A percentile compares a stretch with the other conserved stretches of the same genome.
These are phyloP conservation scores for Symbiodinium natans DNA, from an alignment of 73 alveolate species.

Conservation along the genomic window DNA sequence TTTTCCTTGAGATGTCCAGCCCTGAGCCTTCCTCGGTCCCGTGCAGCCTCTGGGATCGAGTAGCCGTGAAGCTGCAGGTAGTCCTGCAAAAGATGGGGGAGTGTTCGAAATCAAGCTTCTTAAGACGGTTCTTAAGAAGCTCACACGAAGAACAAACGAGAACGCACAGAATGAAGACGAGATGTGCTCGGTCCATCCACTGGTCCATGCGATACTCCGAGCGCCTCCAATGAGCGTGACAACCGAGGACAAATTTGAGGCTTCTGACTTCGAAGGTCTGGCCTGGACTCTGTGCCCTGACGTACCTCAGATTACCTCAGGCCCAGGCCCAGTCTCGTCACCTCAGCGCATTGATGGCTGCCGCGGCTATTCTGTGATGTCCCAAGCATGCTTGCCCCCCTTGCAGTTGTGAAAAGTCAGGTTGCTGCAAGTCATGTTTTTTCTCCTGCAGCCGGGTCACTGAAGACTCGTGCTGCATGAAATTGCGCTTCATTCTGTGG, in stretches of 20 bases:
- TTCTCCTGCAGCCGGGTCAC: conserved; percentile 36
- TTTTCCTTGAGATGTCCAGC: too few species aligned
- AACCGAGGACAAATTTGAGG: neutral
- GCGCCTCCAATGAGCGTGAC: conserved; percentile 16
- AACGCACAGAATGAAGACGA: too few species aligned
- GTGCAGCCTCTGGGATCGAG: conserved; percentile 55
- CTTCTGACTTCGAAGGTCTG: neutral
- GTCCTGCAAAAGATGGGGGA: neutral
- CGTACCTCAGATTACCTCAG: neutral
- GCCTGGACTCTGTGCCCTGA: neutral
- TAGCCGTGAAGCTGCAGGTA: conserved; percentile 87
- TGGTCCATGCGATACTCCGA: conserved; percentile 76
- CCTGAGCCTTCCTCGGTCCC: too few species aligned
- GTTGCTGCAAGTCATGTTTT: too few species aligned
- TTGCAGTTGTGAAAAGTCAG: too few species aligned
- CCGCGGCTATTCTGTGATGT: too few species aligned
- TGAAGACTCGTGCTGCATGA: conserved; percentile 82
- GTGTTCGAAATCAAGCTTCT: too few species aligned
- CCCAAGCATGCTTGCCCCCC: too few species aligned
- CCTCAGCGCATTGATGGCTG: too few species aligned
- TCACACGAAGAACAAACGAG: too few species aligned
- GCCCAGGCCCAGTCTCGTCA: conserved; percentile 46
- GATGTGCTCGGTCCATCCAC: conserved; percentile 75
- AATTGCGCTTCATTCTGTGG: conserved; percentile 89
- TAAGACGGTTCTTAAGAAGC: too few species aligned